Evolutionary conservation across 192 early-diverging fungal genomes (phyloP).

Genomic region (Rhizophagus clarus): DNA sequence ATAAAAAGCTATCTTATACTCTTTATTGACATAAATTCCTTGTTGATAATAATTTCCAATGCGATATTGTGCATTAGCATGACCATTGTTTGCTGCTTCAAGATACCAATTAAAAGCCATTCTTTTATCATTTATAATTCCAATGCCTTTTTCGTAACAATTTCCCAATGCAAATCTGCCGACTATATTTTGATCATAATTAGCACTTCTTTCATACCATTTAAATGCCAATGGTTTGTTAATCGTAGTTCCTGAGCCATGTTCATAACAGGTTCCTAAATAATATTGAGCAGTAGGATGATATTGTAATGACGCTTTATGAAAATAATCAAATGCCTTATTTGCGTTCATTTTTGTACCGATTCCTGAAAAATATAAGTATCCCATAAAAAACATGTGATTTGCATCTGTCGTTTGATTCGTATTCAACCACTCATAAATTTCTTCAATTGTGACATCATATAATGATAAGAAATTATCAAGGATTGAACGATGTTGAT

Average conservation of each 20-base stretch:
- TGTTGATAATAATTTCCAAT: constrained; percentile 84
- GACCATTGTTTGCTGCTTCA: background rate
- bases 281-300: background rate
- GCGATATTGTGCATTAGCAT: constrained; percentile 46
- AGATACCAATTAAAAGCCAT: background rate
- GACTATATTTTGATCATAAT: background rate
- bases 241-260: background rate
- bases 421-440: background rate
- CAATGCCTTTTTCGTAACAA: background rate
- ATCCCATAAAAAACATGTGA: background rate
- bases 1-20: constrained; percentile 62
- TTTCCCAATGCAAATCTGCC: background rate
- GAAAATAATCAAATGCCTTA: background rate
- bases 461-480: background rate
- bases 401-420: background rate
- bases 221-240: background rate
- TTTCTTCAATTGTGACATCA: background rate
- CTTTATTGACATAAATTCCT: constrained; percentile 67
- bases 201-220: background rate
- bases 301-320: background rate
- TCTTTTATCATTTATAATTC: background rate
- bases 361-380: background rate
- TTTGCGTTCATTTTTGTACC: background rate
- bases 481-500: background rate
- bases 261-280: background rate